Percentiles rank a stretch among this genome's conserved stretches.
Evolutionary conservation across 371 early-diverging fungal genomes (phyloP).

Genomic region (Mortierella sp.): DNA sequence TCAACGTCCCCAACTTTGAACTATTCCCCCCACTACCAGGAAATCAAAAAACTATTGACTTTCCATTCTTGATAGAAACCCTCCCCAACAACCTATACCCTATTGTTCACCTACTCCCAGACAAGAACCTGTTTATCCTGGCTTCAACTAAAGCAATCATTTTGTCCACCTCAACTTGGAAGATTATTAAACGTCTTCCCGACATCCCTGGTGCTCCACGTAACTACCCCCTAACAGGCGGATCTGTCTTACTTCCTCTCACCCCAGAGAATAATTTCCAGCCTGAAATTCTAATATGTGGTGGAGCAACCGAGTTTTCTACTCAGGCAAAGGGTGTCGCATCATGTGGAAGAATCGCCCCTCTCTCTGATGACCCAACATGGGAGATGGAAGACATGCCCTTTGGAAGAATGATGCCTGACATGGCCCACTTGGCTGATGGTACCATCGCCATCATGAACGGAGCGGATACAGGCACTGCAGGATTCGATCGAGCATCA

Average conservation of each 20-base stretch:
- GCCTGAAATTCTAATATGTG: slow-evolving; percentile 63
- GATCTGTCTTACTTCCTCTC: slow-evolving; percentile 64
- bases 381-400: slow-evolving; percentile 63
- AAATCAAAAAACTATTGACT: slow-evolving; percentile 46
- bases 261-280: slow-evolving; percentile 58
- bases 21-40: slow-evolving; percentile 50
- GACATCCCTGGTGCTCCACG: slow-evolving; percentile 68
- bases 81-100: slow-evolving; percentile 74
- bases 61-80: slow-evolving; percentile 68
- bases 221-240: slow-evolving; percentile 72
- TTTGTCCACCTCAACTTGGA: slow-evolving; percentile 62
- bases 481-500: slow-evolving; percentile 59
- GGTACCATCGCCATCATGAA: slow-evolving; percentile 62
- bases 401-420: slow-evolving; percentile 61
- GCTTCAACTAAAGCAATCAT: slow-evolving; percentile 68
- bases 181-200: slow-evolving; percentile 63
- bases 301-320: slow-evolving; percentile 58
- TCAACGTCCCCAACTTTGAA: slow-evolving; percentile 67
- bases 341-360: slow-evolving; percentile 57
- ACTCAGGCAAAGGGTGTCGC: slow-evolving; percentile 38
- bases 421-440: slow-evolving; percentile 63
- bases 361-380: slow-evolving; percentile 28
- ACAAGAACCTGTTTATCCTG: slow-evolving; percentile 67
- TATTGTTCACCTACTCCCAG: slow-evolving; percentile 52
- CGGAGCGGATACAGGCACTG: slow-evolving; percentile 61